Conservation (phyloP, 441 rosid species). For the Brassica hybrid region DNA sequence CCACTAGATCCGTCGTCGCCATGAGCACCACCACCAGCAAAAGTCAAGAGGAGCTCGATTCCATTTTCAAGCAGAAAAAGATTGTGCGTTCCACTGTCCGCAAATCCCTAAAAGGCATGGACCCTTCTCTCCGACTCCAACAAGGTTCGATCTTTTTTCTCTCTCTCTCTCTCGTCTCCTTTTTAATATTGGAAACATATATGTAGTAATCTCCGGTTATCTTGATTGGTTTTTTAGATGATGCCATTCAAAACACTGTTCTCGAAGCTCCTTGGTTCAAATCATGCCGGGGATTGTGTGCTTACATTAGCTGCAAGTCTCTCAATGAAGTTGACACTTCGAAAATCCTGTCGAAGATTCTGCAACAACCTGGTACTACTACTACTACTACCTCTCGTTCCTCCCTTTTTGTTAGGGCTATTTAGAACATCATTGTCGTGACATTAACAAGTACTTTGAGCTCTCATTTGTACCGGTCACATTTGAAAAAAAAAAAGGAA, state of each 20-base stretch:
- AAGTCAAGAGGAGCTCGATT: constrained; percentile 46
- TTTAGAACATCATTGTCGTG: no score
- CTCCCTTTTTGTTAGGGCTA: background rate
- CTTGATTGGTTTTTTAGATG: constrained; percentile 48
- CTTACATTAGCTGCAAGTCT: constrained; percentile 82
- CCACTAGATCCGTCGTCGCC: constrained; percentile 31
- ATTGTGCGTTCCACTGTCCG: constrained; percentile 68
- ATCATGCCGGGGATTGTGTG: constrained; percentile 75
- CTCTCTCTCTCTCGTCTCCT: background rate
- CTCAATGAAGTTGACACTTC: constrained; percentile 86
- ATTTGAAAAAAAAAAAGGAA: background rate
- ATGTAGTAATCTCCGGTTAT: constrained; percentile 18
- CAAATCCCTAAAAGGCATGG: constrained; percentile 77
- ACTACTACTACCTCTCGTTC: constrained; percentile 7
- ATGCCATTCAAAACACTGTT: constrained; percentile 65
- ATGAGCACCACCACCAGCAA: constrained; percentile 41
- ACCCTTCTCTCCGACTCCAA: constrained; percentile 65
- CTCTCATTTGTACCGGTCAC: background rate
- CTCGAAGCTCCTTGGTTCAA: constrained; percentile 84
- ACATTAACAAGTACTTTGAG: background rate
- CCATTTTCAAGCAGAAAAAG: constrained; percentile 68
- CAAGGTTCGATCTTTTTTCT: constrained; percentile 51
- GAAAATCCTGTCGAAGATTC: constrained; percentile 55
- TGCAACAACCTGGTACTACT: constrained; percentile 43
- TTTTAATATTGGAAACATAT: no score